Evolutionary conservation across 768 basidiomycete species (phyloP), one percentile per base, ranked within the genome.

Genomic region (Termitomyces bulborhizus): DNA sequence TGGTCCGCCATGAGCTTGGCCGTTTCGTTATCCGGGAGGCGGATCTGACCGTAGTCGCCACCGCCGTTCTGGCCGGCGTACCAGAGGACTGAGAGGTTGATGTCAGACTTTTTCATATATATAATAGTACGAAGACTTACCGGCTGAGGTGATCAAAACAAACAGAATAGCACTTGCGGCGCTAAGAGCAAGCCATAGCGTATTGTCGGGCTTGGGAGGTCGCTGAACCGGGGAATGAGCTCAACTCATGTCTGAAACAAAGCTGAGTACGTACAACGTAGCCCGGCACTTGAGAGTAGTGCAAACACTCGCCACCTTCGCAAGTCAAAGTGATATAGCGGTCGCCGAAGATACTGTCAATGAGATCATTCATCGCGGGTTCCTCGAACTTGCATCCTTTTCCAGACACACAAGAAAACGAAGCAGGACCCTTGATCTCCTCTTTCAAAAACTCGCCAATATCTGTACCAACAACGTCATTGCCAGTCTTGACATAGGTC

Each of bases 361-460:
- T 98, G 51, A 99, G 80, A 32, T 86, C 78, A 64, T 99, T 97
- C 97, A 99, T 98, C 0, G 90, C 93, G 0, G 93, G 91, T 63
- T 99, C 97, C 67, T 95, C 88, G 63, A 99, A 99, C 57, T 77
- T 82, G 71, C 95, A 98, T 7, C 85, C 90, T 46, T 77, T 68
- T 15, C 84, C 87, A 1, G 78, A 68, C 55, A 72, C 75, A 73
- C 96, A 96, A 59, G 79, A 85, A 69, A 99, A 98, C 9, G 75
- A 73, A 0, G 90, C 97, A 0, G 97, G 97, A 0, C 97, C 97
- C 55, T 81, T 86, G 67, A 98, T 97, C 60, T 89, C 84, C 64
- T 97, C 88, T 24, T 73, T 80, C 57, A 99, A 75, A 70, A 98
- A 98, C 49, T 99, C 97, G 48, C 85, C 83, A 64, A 99, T 98